Evolutionary conservation across 148 eudicot genomes (phyloP), one percentile per base, ranked within the genome.

Genomic region (Chenopodium suecicum): DNA sequence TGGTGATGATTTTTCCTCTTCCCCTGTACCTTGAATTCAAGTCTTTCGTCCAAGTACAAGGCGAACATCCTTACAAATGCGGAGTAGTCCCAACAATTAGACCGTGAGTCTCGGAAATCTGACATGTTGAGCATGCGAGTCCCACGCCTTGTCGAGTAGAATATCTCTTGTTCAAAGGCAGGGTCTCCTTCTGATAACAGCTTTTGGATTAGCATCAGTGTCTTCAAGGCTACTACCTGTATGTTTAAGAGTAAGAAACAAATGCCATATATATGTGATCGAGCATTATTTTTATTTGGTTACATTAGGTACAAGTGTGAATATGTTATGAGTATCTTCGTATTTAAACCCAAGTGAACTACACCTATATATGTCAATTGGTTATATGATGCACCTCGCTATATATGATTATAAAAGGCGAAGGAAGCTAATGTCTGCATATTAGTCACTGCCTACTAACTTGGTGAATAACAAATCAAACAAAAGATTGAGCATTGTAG

Each of bases 61-160:
- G 95, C 92, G 7, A 88, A 96, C 0, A 91, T 89, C 32, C 94
- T 84, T 17, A 96, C 94, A 63, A 96, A 96, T 0, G 97, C 98
- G 0, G 98, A 91, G 79, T 85, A 94, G 52, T 94, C 98, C 98
- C 97, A 94, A 0, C 90, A 87, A 65, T 90, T 77, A 0, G 90
- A 81, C 41, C 86, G 19, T 1, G 92, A 84, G 85, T 96, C 99
- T 52, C 92, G 79, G 16, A 96, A 96, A 70, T 96, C 97, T 0
- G 95, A 85, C 91, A 96, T 83, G 87, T 94, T 92, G 17, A 96
- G 88, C 19, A 96, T 86, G 20, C 98, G 91, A 14, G 98, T 96
- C 73, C 98, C 98, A 0, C 94, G 90, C 81, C 95, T 82, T 0
- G 99, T 96, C 2, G 99, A 85, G 73, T 91, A 94, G 86, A 94